These are phyloP conservation scores for Fusarium torreyae DNA, from an alignment of 2,329 filamentous ascomycete genomes.

Conservation along the genomic window DNA sequence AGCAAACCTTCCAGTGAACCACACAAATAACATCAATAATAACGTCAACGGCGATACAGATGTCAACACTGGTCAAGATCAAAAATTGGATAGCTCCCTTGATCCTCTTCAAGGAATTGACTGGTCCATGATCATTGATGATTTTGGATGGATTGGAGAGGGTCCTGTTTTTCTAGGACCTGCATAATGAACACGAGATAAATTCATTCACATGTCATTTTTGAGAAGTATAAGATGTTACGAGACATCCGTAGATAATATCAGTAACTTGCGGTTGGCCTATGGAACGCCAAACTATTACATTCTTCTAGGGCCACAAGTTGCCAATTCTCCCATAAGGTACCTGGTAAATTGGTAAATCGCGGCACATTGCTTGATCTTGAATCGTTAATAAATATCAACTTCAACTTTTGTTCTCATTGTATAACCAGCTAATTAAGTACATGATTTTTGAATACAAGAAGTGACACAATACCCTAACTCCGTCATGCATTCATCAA, in stretches of 20 bases:
- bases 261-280: background rate
- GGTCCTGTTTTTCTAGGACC: conserved; percentile 52
- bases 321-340: background rate
- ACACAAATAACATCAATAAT: background rate
- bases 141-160: conserved; percentile 62
- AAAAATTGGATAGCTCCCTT: conserved; percentile 42
- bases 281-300: background rate
- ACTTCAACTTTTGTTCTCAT: conserved; percentile 23
- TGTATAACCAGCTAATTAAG: conserved; percentile 14
- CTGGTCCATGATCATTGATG: conserved; percentile 66
- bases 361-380: background rate
- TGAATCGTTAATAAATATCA: background rate
- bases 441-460: conserved; percentile 28
- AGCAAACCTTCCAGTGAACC: background rate
- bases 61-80: conserved; percentile 21
- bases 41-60: conserved; percentile 19
- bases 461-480: conserved; percentile 13
- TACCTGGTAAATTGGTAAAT: background rate
- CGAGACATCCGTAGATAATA: too few relatives aligned
- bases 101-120: conserved; percentile 63
- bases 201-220: background rate
- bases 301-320: too few relatives aligned
- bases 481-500: conserved; percentile 43
- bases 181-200: conserved; percentile 29
- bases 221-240: too few relatives aligned